Base-by-base conservation (phyloP, 78 protist species). In the Abeoforma whisleri region DNA sequence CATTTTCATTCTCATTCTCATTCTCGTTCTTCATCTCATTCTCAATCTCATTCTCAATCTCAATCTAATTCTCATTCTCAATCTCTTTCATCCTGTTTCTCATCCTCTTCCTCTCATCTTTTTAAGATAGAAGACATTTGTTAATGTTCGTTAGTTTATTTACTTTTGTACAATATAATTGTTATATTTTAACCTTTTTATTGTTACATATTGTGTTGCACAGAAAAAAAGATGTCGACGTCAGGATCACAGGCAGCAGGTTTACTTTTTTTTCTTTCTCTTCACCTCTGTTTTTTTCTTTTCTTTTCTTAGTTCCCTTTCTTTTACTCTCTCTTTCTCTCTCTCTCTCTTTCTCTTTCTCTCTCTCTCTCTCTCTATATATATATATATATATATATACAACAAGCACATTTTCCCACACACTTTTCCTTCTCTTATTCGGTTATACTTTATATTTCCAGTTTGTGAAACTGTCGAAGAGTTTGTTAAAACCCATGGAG, bases 401-500 rank as follows among this genome's bases (percentile, higher is more conserved):
- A 23, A 37, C 40, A 68, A 23, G n/a, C 71, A 8, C 68, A 40
- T 31, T 28, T 57, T 31, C 23, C 75, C 68, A 23, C 16, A 19
- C 36, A 23, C 35, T 28, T 23, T 57, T 62, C 16, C 35, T 81
- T 57, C 23, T 74, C 22, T 37, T 2, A 0, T 19, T 74, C 71
- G 5, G 19, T 5, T 22, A 25, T 74, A 36, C 76, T 72, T 2
- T 2, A 0, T 0, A 28, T 70, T 23, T 16, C 2, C 30, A 19
- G 68, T 30, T 62, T 31, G 22, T 31, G 2, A 12, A 39, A 36
- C 89, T 39, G 74, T 68, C 34, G 84, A 77, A 1, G 89, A 76
- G 38, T 87, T 22, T n/a, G 89, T 87, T 1, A 1, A 33, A 23
- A 1, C 32, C 30, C 32, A 22, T 12, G 85, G 79, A 28, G 89